Evolutionary conservation across 1,284 basidiomycete genomes (phyloP).

Genomic region (Apiotrichum akiyoshidainum): DNA sequence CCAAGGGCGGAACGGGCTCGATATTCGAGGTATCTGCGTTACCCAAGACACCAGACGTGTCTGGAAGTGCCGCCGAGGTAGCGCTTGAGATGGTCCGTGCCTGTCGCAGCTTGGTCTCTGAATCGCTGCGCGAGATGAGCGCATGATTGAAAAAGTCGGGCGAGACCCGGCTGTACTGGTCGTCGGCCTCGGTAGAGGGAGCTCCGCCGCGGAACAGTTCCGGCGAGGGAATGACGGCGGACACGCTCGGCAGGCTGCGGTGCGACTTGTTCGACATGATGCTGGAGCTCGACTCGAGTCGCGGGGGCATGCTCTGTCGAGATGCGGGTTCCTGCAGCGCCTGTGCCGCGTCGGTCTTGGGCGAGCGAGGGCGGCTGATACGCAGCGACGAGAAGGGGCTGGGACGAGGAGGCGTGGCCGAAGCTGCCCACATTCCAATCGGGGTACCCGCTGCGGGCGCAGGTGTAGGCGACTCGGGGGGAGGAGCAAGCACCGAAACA

Average conservation of each 20-base stretch:
- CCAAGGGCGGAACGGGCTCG: neutral
- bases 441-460: neutral
- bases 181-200: neutral
- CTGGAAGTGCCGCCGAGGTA: neutral
- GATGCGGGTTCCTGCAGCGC: neutral
- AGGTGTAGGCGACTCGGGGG: neutral
- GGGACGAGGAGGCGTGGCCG: neutral
- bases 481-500: slow-evolving; percentile 16
- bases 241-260: neutral
- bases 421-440: neutral
- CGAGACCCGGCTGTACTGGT: slow-evolving; percentile 1
- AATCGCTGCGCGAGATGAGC: neutral
- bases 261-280: neutral
- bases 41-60: neutral
- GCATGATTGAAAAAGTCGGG: neutral
- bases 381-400: neutral
- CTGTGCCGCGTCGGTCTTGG: neutral
- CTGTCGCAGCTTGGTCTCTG: no score
- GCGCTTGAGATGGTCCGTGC: neutral
- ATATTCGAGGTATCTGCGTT: neutral
- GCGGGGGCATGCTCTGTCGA: neutral
- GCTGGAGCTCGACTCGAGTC: neutral
- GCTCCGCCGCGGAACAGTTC: neutral
- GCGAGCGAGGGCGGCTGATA: neutral
- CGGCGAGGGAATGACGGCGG: neutral